A percentile compares a stretch with the other conserved stretches of the same genome.
Conservation (phyloP, 2,329 filamentous ascomycete genomes). For the Penicillium sp. region DNA sequence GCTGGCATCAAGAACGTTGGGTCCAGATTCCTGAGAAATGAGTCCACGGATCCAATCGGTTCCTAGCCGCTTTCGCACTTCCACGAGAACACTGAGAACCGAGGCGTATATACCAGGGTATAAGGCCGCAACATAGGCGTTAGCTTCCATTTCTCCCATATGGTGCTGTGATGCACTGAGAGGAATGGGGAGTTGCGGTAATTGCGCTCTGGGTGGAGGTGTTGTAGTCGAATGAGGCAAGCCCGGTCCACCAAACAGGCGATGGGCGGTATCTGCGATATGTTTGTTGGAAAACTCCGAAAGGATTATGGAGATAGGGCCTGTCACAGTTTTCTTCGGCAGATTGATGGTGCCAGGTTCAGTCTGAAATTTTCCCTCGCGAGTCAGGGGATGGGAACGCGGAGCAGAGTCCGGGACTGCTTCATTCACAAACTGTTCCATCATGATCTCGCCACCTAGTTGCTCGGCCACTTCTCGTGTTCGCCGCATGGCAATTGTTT, state of each 20-base stretch:
- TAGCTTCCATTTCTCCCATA: constrained; percentile 66
- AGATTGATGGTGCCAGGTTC: constrained; percentile 75
- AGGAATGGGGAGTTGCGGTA: constrained; percentile 62
- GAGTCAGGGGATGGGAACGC: constrained; percentile 75
- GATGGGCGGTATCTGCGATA: constrained; percentile 71
- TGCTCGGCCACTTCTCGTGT: constrained; percentile 45
- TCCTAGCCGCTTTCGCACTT: constrained; percentile 64
- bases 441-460: constrained; percentile 44
- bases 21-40: constrained; percentile 59
- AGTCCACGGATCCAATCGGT: constrained; percentile 62
- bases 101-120: constrained; percentile 67
- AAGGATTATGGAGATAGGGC: constrained; percentile 72
- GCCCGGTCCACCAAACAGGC: constrained; percentile 73
- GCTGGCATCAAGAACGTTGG: constrained; percentile 64
- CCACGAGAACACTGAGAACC: constrained; percentile 59
- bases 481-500: constrained; percentile 37
- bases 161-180: constrained; percentile 59
- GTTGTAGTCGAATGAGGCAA: constrained; percentile 79
- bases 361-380: constrained; percentile 74
- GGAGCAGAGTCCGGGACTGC: constrained; percentile 47
- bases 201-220: constrained; percentile 55
- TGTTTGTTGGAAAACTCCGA: constrained; percentile 73
- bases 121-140: constrained; percentile 61
- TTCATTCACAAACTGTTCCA: constrained; percentile 50
- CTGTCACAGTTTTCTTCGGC: constrained; percentile 69